Evolutionary conservation across 2,329 filamentous ascomycete species (phyloP), one percentile per base, ranked within the genome.

Genomic region (Lasiodiplodia sp.): DNA sequence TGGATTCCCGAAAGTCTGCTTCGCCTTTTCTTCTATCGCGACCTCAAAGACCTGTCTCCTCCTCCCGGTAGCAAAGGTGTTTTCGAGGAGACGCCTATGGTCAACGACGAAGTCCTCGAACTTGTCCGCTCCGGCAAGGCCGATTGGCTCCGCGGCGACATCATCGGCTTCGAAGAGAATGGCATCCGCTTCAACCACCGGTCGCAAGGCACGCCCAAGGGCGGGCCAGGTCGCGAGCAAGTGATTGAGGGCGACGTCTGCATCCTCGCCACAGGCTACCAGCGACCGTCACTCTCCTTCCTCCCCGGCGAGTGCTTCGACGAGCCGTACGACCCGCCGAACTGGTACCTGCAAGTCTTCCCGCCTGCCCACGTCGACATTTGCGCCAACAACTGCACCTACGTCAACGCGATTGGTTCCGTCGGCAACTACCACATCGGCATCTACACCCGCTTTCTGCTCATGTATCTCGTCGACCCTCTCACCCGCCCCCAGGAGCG

Each of bases 351-450:
- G 0, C 93, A 96, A 78, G 92, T 91, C 0, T 96, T 96, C 80
- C 93, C 93, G 4, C 91, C 93, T 0, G 79, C 83, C 3, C 90
- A 94, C 72, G 87, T 90, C 0, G 90, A 88, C 40, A 85, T 96
- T 58, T 93, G 90, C 71, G 90, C 90, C 71, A 94, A 93, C 80
- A 96, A 97, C 80, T 91, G 91, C 82, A 96, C 92, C 0, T 96
- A 94, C 72, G 83, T 94, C 68, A 89, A 91, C 66, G 92, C 89
- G 4, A 94, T 96, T 68, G 92, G 92, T 0, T 91, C 91, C 0
- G 92, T 96, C 1, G 91, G 93, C 0, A 94, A 96, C 78, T 95
- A 92, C 86, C 93, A 96, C 75, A 95, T 96, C 56, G 93, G 93
- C 4, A 95, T 96, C 74, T 96, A 96, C 81, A 96, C 92, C 0